Evolutionary conservation across 1,139 yeast species (phyloP).

Genomic region (Groenewaldozyma auringiensis): DNA sequence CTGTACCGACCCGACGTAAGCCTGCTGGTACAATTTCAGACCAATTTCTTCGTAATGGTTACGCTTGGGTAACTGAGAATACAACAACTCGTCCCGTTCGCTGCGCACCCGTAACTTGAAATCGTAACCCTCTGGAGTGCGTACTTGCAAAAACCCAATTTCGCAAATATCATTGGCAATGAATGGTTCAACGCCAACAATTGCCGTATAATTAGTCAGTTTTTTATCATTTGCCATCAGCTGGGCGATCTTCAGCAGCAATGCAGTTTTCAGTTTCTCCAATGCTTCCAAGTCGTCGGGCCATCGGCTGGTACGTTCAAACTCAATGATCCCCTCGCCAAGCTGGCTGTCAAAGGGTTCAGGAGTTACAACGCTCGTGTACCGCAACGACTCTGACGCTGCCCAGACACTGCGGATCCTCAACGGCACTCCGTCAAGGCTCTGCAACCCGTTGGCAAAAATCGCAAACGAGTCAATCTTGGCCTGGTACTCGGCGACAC

Average conservation of each 20-base stretch:
- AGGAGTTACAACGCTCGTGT: constrained; percentile 68
- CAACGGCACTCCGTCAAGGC: constrained; percentile 56
- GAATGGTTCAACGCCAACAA: constrained; percentile 63
- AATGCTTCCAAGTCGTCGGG: constrained; percentile 83
- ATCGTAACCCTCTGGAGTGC: constrained; percentile 84
- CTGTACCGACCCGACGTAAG: constrained; percentile 61
- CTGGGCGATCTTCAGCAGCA: constrained; percentile 66
- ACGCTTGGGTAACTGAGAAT: constrained; percentile 43
- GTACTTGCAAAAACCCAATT: constrained; percentile 50
- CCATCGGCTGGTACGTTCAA: constrained; percentile 90
- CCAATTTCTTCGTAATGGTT: constrained; percentile 23
- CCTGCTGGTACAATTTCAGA: constrained; percentile 37
- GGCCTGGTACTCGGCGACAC: constrained; percentile 45
- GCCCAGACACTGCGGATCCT: constrained; percentile 65
- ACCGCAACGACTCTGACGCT: constrained; percentile 59
- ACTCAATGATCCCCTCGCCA: constrained; percentile 73
- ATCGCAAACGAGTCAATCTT: constrained; percentile 61
- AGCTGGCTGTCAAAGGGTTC: constrained; percentile 78
- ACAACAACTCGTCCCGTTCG: constrained; percentile 72
- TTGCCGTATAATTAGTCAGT: constrained; percentile 41
- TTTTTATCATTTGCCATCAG: constrained; percentile 40
- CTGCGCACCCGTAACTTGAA: constrained; percentile 67
- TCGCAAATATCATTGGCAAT: constrained; percentile 11
- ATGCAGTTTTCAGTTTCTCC: constrained; percentile 87
- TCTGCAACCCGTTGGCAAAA: constrained; percentile 46